Base-by-base conservation (phyloP, 192 early-diverging fungal genomes). In the Entomortierella chlamydospora region DNA sequence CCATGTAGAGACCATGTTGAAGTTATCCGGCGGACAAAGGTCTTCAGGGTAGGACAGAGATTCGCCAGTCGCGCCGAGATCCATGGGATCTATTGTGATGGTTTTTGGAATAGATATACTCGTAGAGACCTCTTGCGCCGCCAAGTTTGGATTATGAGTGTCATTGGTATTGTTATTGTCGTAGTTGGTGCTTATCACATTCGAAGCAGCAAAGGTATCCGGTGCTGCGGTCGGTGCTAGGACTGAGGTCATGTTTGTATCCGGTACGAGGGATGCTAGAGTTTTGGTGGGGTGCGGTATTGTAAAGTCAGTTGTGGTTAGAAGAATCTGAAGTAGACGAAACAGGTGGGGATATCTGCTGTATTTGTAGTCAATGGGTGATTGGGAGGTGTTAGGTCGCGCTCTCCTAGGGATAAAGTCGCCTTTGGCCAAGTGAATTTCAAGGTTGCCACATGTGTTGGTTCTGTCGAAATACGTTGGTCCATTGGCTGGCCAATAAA, bases 1-100 rank as follows among this genome's bases (percentile, higher is more conserved):
- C 60, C 93, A 93, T 9, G 91, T 91, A 34, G 92, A 91, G 23
- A 99, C 97, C 95, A 98, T 97, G 59, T 91, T 92, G 82, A 99
- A 97, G 88, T 98, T 98, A 58, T 94, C 90, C 0, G 96, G 95
- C 12, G 97, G 97, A 52, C 95, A 91, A 22, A 97, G 57, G 9
- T 90, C 86, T 70, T 88, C 87, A n/a, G 88, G 86, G 55, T 84
- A 89, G 1, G 81, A 56, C 2, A 64, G 52, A 0, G 71, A 71
- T 39, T 90, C 88, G 26, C 84, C 83, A 18, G 17, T 39, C 7
- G 52, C 52, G 31, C 49, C 59, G 25, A 70, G 51, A 51, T 79
- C 76, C 63, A 61, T 70, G 20, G 26, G 55, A 30, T 79, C 76
- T 62, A 66, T 66, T 2, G 54, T 79, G 41, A 70, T 61, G 4